Evolutionary conservation across 768 basidiomycete genomes (phyloP).

Genomic region (Tremella mesenterica): DNA sequence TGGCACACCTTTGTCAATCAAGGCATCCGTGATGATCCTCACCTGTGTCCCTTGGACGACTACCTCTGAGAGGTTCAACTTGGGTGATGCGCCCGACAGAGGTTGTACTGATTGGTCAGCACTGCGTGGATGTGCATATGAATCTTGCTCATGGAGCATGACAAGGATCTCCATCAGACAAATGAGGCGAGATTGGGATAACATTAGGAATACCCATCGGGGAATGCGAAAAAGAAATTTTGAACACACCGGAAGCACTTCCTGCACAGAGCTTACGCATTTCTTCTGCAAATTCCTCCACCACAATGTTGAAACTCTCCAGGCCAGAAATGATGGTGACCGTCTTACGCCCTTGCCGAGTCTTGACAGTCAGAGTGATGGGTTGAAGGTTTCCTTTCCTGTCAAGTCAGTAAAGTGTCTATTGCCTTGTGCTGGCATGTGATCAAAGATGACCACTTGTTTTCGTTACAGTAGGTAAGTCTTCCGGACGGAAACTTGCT

Average conservation of each 20-base stretch:
- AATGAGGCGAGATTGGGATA: no score
- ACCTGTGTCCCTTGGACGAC: conserved; percentile 78
- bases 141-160: no score
- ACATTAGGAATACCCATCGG: no score
- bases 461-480: conserved; percentile 56
- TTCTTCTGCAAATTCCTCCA: conserved; percentile 69
- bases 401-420: conserved; percentile 24
- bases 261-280: conserved; percentile 68
- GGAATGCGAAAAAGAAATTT: no score
- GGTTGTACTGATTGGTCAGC: conserved; percentile 22
- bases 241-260: conserved; percentile 61
- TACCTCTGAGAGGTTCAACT: conserved; percentile 53
- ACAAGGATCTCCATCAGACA: no score
- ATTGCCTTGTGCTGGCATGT: conserved; percentile 78
- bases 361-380: conserved; percentile 60
- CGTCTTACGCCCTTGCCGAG: conserved; percentile 68
- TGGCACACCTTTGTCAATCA: conserved; percentile 64
- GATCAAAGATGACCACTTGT: no score
- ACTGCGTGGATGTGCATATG: no score
- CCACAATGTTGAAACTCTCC: conserved; percentile 63
- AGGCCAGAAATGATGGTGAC: conserved; percentile 69
- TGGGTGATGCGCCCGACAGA: conserved; percentile 29
- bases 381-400: conserved; percentile 73
- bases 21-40: conserved; percentile 57
- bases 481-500: no score